Percentiles rank a stretch among this genome's conserved stretches.
Conservation (phyloP, 1,284 basidiomycete genomes). For the Binderoboletus segoi region DNA sequence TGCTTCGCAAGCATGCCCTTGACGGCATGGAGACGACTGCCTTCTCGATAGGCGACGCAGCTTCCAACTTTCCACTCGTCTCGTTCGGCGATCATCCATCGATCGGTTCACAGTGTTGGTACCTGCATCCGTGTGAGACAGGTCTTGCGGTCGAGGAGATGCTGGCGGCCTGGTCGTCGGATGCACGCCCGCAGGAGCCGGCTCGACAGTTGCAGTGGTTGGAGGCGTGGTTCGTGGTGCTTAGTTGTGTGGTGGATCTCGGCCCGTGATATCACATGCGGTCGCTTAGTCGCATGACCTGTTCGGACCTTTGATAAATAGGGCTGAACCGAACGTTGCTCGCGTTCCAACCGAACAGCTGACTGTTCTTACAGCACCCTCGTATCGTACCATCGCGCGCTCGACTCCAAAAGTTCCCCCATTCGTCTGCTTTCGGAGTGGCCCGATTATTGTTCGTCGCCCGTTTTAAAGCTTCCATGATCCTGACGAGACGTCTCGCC, state of each 20-base stretch:
- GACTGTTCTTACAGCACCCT: too few species aligned
- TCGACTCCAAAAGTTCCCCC: constrained; percentile 1
- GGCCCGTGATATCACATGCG: constrained; percentile 15
- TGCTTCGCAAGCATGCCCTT: constrained; percentile 57
- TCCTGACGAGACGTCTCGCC: constrained; percentile 40
- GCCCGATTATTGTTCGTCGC: constrained; percentile 20
- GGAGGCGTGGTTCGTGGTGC: constrained; percentile 74
- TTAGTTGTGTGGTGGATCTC: constrained; percentile 62
- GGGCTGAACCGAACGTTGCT: constrained; percentile 9
- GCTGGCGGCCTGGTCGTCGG: constrained; percentile 48
- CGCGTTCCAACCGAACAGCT: not conserved
- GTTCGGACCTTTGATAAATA: constrained; percentile 10
- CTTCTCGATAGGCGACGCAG: constrained; percentile 54
- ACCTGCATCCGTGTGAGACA: constrained; percentile 82
- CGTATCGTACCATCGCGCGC: constrained; percentile 9
- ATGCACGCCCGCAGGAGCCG: constrained; percentile 20
- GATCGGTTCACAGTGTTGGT: constrained; percentile 74
- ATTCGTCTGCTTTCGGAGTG: constrained; percentile 25
- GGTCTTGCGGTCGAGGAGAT: constrained; percentile 65
- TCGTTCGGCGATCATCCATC: constrained; percentile 84
- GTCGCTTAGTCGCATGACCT: constrained; percentile 6
- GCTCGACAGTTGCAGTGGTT: constrained; percentile 52
- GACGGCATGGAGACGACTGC: constrained; percentile 47
- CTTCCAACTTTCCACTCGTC: constrained; percentile 66
- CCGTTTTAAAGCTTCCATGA: constrained; percentile 30